These are phyloP conservation scores for Fistulinella cinereoalba DNA, from an alignment of 1,284 basidiomycete species.

Conservation along the genomic window DNA sequence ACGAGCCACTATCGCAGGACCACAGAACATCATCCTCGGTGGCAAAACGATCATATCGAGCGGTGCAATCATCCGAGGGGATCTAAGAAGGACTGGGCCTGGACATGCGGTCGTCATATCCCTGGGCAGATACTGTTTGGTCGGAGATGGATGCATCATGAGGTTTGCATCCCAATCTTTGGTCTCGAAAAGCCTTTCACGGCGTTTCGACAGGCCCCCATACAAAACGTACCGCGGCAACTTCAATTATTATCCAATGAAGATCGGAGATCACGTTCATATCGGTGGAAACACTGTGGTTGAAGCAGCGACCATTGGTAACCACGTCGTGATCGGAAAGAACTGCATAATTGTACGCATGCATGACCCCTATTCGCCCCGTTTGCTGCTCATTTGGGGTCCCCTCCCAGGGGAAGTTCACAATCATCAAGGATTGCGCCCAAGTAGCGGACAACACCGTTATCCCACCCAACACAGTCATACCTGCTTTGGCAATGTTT, in stretches of 20 bases:
- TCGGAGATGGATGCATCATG: conserved; percentile 88
- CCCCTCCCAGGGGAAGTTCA: conserved; percentile 83
- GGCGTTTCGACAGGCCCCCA: conserved; percentile 54
- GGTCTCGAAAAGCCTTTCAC: too few species aligned
- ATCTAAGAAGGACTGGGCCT: conserved; percentile 78
- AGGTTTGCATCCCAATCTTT: conserved; percentile 52
- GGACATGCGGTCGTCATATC: conserved; percentile 91
- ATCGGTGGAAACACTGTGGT: conserved; percentile 86
- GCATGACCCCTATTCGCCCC: background rate
- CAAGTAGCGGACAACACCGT: conserved; percentile 86
- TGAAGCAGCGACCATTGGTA: conserved; percentile 93
- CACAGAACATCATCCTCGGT: conserved; percentile 95
- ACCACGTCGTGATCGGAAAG: conserved; percentile 92
- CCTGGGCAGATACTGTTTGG: conserved; percentile 88
- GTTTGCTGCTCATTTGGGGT: background rate
- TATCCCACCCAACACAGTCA: conserved; percentile 88
- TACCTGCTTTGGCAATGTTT: conserved; percentile 86
- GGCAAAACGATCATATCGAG: conserved; percentile 96
- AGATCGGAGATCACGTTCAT: conserved; percentile 92
- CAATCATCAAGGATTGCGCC: conserved; percentile 95
- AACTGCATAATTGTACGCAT: conserved; percentile 86
- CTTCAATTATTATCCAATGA: conserved; percentile 98
- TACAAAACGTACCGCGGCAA: conserved; percentile 88
- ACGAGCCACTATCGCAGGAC: conserved; percentile 89
- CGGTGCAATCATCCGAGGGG: conserved; percentile 85